These are phyloP conservation scores for Verticillium isaacii DNA, from an alignment of 2,329 filamentous ascomycete species.

Conservation along the genomic window DNA sequence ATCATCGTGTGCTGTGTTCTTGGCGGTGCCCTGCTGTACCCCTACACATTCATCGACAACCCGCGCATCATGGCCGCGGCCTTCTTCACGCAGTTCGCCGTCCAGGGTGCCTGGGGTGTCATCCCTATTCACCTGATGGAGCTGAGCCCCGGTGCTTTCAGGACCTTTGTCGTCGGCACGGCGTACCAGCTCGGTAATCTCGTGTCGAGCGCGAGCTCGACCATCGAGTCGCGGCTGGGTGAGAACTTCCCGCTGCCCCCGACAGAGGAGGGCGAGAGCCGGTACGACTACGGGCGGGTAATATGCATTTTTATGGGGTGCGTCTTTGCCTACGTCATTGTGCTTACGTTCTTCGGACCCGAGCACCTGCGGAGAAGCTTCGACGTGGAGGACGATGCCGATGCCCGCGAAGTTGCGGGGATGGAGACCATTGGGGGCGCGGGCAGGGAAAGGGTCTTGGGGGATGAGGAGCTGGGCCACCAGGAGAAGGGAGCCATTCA, in stretches of 20 bases:
- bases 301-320: conserved; percentile 91
- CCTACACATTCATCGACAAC: conserved; percentile 66
- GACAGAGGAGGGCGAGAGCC: conserved; percentile 37
- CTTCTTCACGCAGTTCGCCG: conserved; percentile 79
- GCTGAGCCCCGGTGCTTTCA: conserved; percentile 65
- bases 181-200: conserved; percentile 76
- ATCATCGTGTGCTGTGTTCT: conserved; percentile 60
- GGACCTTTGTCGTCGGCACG: conserved; percentile 71
- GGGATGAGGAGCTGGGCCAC: conserved; percentile 8
- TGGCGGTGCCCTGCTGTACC: conserved; percentile 76
- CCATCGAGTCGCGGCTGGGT: conserved; percentile 72
- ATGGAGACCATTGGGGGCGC: conserved; percentile 22
- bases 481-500: conserved; percentile 11
- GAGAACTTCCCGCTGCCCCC: conserved; percentile 67
- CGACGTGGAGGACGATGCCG: conserved; percentile 42
- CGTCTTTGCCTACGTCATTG: conserved; percentile 61
- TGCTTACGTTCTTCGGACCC: conserved; percentile 59
- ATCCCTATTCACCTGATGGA: conserved; percentile 79
- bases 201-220: conserved; percentile 62
- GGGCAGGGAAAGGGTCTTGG: background rate
- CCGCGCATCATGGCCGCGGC: conserved; percentile 69
- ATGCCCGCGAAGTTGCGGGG: conserved; percentile 41
- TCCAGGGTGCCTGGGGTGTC: conserved; percentile 72
- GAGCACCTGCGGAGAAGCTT: conserved; percentile 48
- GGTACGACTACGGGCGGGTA: conserved; percentile 75